A percentile compares a stretch with the other conserved stretches of the same genome.
These are phyloP conservation scores for Penicillium aurantiogriseum DNA, from an alignment of 2,329 filamentous ascomycete genomes.

Conservation along the genomic window DNA sequence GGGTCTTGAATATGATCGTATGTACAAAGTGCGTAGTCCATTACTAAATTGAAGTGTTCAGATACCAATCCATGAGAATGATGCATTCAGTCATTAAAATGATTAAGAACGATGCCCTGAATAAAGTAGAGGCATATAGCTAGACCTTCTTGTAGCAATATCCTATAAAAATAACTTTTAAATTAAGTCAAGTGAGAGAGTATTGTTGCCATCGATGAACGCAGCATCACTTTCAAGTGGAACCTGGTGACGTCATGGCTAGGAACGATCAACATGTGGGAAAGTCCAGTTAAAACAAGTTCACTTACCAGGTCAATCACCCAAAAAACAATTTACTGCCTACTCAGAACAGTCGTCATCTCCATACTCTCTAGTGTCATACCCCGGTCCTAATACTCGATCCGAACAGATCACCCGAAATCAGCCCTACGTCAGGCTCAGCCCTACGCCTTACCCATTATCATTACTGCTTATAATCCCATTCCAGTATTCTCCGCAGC, in stretches of 20 bases:
- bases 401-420: background rate
- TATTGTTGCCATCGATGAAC: background rate
- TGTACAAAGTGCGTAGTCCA: background rate
- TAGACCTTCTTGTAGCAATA: background rate
- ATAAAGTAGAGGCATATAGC: no score
- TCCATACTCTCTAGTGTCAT: slow-evolving; percentile 7
- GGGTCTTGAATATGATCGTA: background rate
- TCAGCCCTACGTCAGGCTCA: slow-evolving; percentile 25
- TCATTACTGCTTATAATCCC: background rate
- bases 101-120: background rate
- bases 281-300: slow-evolving; percentile 9
- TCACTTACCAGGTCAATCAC: slow-evolving; percentile 14
- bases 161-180: background rate
- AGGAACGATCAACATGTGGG: slow-evolving; percentile 8
- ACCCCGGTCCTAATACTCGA: background rate
- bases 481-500: background rate
- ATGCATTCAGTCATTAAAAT: background rate
- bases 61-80: background rate
- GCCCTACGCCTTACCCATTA: slow-evolving; percentile 12
- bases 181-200: no score
- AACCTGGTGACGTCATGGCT: slow-evolving; percentile 19
- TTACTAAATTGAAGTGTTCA: background rate
- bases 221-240: background rate
- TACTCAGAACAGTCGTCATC: background rate
- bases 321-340: no score